Evolutionary conservation across 2,329 filamentous ascomycete genomes (phyloP).

Genomic region (Claviceps pusilla): DNA sequence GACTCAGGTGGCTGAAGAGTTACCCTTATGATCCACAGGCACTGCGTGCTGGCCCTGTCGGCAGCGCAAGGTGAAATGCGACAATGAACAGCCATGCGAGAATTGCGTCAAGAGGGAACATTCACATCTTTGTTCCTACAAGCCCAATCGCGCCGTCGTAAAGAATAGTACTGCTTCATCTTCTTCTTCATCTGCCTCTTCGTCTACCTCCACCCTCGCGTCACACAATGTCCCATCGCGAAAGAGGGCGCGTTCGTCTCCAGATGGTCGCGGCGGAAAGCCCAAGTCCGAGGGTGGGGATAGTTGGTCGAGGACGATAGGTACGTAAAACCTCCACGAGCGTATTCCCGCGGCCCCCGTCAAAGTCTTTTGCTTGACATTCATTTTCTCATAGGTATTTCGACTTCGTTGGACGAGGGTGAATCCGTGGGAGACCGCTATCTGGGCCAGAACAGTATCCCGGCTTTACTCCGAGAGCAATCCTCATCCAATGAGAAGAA

Average conservation of each 20-base stretch:
- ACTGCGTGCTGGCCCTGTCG: conserved; percentile 54
- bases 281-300: conserved; percentile 23
- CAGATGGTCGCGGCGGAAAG: conserved; percentile 17
- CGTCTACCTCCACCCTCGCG: conserved; percentile 6
- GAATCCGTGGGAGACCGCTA: conserved; percentile 45
- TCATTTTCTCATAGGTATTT: conserved; percentile 6
- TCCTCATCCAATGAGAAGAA: conserved; percentile 36
- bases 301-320: conserved; percentile 28
- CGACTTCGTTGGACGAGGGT: conserved; percentile 34
- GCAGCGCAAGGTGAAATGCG: conserved; percentile 54
- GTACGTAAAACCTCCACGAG: conserved; percentile 11
- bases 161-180: conserved; percentile 17
- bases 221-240: conserved; percentile 12
- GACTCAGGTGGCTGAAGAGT: not conserved
- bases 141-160: conserved; percentile 37
- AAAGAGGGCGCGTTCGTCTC: conserved; percentile 21
- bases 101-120: conserved; percentile 54
- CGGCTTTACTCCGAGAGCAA: conserved; percentile 48
- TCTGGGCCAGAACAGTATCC: conserved; percentile 53
- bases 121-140: conserved; percentile 50
- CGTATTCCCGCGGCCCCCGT: not conserved
- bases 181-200: conserved; percentile 1
- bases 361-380: not conserved
- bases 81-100: conserved; percentile 53
- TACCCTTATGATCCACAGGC: conserved; percentile 21